Evolutionary conservation across 31 red algal genomes (phyloP).

Genomic region (Asparagopsis taxiformis): DNA sequence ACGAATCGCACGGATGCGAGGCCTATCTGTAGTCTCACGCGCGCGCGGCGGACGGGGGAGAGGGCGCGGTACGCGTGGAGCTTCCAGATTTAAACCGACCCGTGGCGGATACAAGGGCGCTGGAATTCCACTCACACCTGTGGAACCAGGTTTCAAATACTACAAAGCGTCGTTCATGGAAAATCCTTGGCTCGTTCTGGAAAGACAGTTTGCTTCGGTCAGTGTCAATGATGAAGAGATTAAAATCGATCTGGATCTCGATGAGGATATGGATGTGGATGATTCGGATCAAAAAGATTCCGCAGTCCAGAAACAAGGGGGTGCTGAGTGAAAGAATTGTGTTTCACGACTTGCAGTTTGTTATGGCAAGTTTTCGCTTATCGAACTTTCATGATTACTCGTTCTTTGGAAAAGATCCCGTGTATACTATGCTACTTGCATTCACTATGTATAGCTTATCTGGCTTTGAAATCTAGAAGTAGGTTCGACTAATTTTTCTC

Average conservation of each 20-base stretch:
- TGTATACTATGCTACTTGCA: too few species aligned
- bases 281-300: background rate
- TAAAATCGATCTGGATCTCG: conserved; percentile 7
- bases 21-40: background rate
- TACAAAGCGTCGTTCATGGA: conserved; percentile 56
- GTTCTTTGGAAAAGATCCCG: too few species aligned
- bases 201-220: background rate
- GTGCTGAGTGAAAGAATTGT: background rate
- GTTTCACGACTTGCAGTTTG: too few species aligned
- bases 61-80: conserved; percentile 2
- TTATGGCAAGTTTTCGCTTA: too few species aligned
- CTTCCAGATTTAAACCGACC: conserved; percentile 3
- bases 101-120: conserved; percentile 38
- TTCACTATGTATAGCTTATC: too few species aligned
- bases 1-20: background rate
- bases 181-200: conserved; percentile 49
- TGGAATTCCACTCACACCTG: conserved; percentile 42
- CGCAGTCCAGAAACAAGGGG: background rate
- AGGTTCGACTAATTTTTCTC: too few species aligned
- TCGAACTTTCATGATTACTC: too few species aligned
- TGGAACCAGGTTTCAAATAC: conserved; percentile 47
- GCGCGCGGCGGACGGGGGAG: background rate
- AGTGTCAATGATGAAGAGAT: conserved; percentile 29
- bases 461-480: too few species aligned
- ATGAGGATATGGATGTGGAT: background rate